Percentiles rank a stretch among this genome's conserved stretches.
phyloP scores from a whole-genome alignment of 140 eudicot genomes.

The Bidens hawaiensis region DNA sequence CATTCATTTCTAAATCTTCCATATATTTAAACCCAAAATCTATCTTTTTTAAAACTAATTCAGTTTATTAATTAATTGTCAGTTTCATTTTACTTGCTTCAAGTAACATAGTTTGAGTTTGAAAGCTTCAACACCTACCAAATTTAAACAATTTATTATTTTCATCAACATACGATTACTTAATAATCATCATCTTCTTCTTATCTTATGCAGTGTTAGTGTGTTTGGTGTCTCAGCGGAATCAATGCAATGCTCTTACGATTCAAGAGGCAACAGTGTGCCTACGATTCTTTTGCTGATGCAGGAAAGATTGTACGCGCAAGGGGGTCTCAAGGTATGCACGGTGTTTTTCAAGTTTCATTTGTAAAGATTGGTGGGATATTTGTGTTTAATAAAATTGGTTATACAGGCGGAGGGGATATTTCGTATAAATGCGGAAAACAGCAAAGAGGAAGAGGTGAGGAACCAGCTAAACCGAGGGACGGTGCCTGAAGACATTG shows the following conservation, averaged over 20 bases:
- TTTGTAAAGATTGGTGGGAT: not conserved
- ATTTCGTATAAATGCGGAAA: slow-evolving; percentile 90
- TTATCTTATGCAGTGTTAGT: slow-evolving; percentile 56
- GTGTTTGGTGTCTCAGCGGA: slow-evolving; percentile 96
- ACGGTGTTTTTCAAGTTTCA: not conserved
- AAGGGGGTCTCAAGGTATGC: slow-evolving; percentile 82
- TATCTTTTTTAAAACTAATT: no score
- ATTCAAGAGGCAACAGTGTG: slow-evolving; percentile 83
- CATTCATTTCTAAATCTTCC: no score
- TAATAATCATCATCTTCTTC: no score
- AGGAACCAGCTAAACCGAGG: slow-evolving; percentile 88
- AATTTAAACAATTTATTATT: no score
- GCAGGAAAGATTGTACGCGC: slow-evolving; percentile 83
- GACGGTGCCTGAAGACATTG: slow-evolving; percentile 80
- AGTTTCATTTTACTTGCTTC: no score
- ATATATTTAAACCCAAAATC: no score
- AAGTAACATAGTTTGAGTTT: no score
- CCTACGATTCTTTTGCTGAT: slow-evolving; percentile 87
- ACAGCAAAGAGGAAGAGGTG: slow-evolving; percentile 85
- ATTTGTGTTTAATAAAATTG: not conserved
- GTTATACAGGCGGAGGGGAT: slow-evolving; percentile 82
- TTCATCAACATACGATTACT: no score
- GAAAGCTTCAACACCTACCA: no score
- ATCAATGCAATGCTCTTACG: slow-evolving; percentile 92
- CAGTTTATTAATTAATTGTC: no score